Evolutionary conservation across 2,329 filamentous ascomycete genomes (phyloP), one percentile per base, ranked within the genome.

Genomic region (Ascochyta pisi): DNA sequence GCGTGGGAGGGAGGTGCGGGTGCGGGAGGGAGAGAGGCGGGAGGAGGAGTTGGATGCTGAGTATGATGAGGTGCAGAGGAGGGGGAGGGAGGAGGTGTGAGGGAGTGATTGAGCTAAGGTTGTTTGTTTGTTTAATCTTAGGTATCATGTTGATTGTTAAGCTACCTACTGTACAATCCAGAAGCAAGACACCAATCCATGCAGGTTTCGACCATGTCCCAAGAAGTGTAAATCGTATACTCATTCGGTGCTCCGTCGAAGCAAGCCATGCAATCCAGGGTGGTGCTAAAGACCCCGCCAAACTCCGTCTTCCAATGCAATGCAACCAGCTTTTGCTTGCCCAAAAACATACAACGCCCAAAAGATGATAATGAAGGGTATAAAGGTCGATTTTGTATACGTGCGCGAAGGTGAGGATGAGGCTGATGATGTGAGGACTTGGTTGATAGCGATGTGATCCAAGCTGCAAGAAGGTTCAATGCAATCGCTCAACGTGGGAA

Each of bases 111-210:
- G 33, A 35, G 10, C 4, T 10, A 15, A 16, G 8, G 15, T 7
- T 6, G 33, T 6, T 16, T 12, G 29, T 8, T 10, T 19, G 7
- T n/a, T 29, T 31, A 29, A 10, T 42, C 29, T 27, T 35, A 7
- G 40, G 33, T 37, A 50, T 24, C 16, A 22, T 51, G 26, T 51
- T 37, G 26, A 34, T 41, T 24, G 31, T 44, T 37, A 39, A 24
- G 34, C 40, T 51, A 51, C 29, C 41, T 51, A 51, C 40, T 51
- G 40, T 50, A 44, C 48, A 50, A 33, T 44, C 40, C 27, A 43
- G 23, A 27, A 12, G 6, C 45, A 40, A 38, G 34, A 49, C 37
- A 41, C 48, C 39, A 37, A 15, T 42, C 31, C 48, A 43, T 37
- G 40, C 31, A 15, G 31, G 26, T 38, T 19, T 38, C 27, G 10